Percentiles rank a stretch among this genome's conserved stretches.
Evolutionary conservation across 768 basidiomycete genomes (phyloP).

Genomic region (Nidula microcarpa): DNA sequence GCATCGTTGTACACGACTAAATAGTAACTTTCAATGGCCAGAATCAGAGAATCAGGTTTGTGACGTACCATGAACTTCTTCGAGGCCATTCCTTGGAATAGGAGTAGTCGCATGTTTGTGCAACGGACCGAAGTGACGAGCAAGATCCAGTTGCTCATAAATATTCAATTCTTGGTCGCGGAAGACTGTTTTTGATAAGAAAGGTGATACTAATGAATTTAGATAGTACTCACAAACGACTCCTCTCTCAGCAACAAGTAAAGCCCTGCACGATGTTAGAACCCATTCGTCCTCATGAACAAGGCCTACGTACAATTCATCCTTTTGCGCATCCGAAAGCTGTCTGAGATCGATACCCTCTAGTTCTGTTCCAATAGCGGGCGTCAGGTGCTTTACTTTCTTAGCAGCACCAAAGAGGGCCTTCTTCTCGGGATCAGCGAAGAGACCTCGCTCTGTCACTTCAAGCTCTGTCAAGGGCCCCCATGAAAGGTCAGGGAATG

Average conservation of each 20-base stretch:
- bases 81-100: slow-evolving; percentile 68
- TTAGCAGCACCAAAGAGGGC: slow-evolving; percentile 59
- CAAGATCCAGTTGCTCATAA: slow-evolving; percentile 68
- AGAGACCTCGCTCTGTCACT: slow-evolving; percentile 66
- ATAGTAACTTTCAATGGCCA: slow-evolving; percentile 1
- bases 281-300: neutral
- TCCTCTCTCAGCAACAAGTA: slow-evolving; percentile 72
- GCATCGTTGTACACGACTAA: slow-evolving; percentile 71
- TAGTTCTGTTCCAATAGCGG: slow-evolving; percentile 74
- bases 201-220: neutral
- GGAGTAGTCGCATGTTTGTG: slow-evolving; percentile 85
- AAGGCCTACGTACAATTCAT: slow-evolving; percentile 59
- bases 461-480: slow-evolving; percentile 53
- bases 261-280: slow-evolving; percentile 41
- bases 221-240: slow-evolving; percentile 65
- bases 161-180: slow-evolving; percentile 70
- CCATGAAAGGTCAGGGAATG: slow-evolving; percentile 63
- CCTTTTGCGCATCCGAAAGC: slow-evolving; percentile 64
- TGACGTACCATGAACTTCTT: slow-evolving; percentile 67
- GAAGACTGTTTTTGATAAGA: slow-evolving; percentile 47
- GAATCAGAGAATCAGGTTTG: neutral
- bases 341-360: slow-evolving; percentile 70
- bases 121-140: slow-evolving; percentile 67
- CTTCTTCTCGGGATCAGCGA: slow-evolving; percentile 69
- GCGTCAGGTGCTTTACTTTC: slow-evolving; percentile 67